Evolutionary conservation across 139 green algal genomes (phyloP).

Genomic region (Chlorella sorokiniana): DNA sequence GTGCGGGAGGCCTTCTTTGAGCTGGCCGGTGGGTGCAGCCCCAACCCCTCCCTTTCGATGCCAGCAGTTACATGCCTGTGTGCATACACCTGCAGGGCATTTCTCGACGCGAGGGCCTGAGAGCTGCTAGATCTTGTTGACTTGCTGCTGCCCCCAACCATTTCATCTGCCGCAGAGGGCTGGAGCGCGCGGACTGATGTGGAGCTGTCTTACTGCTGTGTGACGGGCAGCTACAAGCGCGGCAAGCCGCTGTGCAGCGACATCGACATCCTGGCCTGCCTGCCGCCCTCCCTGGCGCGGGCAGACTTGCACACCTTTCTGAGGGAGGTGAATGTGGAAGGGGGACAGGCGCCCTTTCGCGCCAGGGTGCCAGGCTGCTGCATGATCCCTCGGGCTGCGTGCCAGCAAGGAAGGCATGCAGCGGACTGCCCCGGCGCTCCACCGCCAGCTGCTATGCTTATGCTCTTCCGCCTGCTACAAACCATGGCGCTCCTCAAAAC

Average conservation of each 20-base stretch:
- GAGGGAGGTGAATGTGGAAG: conserved; percentile 6
- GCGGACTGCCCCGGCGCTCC: neutral
- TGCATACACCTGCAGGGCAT: neutral
- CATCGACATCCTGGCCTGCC: conserved; percentile 57
- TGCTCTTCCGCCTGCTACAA: too few relatives aligned
- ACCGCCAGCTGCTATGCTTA: too few relatives aligned
- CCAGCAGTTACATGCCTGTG: neutral
- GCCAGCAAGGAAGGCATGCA: neutral
- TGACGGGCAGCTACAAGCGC: conserved; percentile 60
- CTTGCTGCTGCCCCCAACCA: neutral
- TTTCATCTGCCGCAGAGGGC: neutral
- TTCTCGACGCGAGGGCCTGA: neutral
- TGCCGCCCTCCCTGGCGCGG: conserved; percentile 16
- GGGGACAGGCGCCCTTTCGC: too few relatives aligned
- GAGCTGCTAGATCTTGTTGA: neutral
- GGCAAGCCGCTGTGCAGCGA: conserved; percentile 56
- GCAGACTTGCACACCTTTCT: neutral
- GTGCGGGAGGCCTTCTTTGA: conserved; percentile 41
- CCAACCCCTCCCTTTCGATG: neutral
- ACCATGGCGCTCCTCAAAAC: too few relatives aligned
- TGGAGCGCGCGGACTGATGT: neutral
- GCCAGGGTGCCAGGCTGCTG: too few relatives aligned
- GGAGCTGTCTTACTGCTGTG: conserved; percentile 48
- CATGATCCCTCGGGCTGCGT: too few relatives aligned
- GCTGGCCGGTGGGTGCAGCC: conserved; percentile 25